Conservation (phyloP, 352 stramenopile species). For the Pythium scleroteichum region DNA sequence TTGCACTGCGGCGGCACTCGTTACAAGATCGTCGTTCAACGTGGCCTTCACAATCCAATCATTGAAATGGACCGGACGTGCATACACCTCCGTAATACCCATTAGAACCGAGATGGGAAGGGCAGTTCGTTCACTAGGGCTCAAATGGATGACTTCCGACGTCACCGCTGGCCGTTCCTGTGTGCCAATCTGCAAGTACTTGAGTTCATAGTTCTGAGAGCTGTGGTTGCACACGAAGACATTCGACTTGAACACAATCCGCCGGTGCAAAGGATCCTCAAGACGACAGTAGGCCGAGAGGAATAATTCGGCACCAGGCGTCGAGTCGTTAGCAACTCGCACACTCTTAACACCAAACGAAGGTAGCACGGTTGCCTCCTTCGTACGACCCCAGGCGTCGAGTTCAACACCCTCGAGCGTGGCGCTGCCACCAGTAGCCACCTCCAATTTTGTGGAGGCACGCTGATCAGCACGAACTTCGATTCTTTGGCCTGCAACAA, state of each 20-base stretch:
- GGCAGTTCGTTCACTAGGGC: conserved; percentile 60
- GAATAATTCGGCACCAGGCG: conserved; percentile 49
- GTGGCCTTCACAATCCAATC: conserved; percentile 77
- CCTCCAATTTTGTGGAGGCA: conserved; percentile 31
- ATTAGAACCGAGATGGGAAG: conserved; percentile 68
- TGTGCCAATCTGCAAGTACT: conserved; percentile 64
- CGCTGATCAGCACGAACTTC: conserved; percentile 51
- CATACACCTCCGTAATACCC: conserved; percentile 84
- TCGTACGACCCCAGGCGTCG: conserved; percentile 57
- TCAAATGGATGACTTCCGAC: conserved; percentile 60
- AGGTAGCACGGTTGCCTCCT: conserved; percentile 39
- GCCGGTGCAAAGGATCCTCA: conserved; percentile 62
- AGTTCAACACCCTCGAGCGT: conserved; percentile 56
- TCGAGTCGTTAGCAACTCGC: conserved; percentile 32
- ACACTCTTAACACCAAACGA: conserved; percentile 68
- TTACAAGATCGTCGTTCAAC: conserved; percentile 79
- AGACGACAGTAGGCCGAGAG: conserved; percentile 70
- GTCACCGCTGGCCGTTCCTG: conserved; percentile 47
- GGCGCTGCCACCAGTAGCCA: conserved; percentile 35
- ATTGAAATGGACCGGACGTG: conserved; percentile 58
- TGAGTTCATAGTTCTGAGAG: conserved; percentile 69
- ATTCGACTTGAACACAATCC: conserved; percentile 79
- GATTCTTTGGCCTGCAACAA: conserved; percentile 40
- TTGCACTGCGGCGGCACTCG: conserved; percentile 49
- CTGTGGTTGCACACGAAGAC: conserved; percentile 83